Evolutionary conservation across 73 alveolate genomes (phyloP).

Genomic region (Tetrahymena malaccensis): DNA sequence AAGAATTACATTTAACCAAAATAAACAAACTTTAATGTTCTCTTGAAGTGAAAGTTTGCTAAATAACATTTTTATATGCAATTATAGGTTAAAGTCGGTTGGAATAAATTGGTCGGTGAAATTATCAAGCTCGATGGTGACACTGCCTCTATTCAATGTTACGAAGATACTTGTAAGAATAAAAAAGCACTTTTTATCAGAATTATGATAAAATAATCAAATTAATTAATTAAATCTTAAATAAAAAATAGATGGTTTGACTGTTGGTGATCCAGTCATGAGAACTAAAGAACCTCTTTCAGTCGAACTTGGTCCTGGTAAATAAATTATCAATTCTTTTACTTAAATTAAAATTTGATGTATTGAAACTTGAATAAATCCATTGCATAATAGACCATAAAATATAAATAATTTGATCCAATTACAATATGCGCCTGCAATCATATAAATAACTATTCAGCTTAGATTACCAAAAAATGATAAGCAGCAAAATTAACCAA

Average conservation of each 20-base stretch:
- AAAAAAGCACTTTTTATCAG: not conserved
- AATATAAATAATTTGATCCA: no score
- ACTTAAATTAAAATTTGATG: no score
- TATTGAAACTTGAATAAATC: not conserved
- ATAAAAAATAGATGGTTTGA: conserved; percentile 79
- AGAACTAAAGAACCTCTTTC: conserved; percentile 96
- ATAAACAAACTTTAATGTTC: not conserved
- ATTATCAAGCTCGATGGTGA: conserved; percentile 97
- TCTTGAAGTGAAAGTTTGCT: not conserved
- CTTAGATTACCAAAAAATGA: not conserved
- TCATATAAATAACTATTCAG: no score
- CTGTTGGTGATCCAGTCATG: conserved; percentile 97
- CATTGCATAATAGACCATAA: not conserved
- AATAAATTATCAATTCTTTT: not conserved
- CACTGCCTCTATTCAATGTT: conserved; percentile 97
- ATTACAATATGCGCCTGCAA: not conserved
- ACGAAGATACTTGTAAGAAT: conserved; percentile 86
- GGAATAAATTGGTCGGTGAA: conserved; percentile 98
- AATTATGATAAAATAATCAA: not conserved
- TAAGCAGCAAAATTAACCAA: not conserved
- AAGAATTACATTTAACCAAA: not conserved
- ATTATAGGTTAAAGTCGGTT: conserved; percentile 86
- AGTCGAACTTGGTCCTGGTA: conserved; percentile 98
- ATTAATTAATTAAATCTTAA: not conserved
- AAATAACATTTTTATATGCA: not conserved